Evolutionary conservation across 148 eudicot species (phyloP), one percentile per base, ranked within the genome.

Genomic region (Vaccinium macrocarpon): DNA sequence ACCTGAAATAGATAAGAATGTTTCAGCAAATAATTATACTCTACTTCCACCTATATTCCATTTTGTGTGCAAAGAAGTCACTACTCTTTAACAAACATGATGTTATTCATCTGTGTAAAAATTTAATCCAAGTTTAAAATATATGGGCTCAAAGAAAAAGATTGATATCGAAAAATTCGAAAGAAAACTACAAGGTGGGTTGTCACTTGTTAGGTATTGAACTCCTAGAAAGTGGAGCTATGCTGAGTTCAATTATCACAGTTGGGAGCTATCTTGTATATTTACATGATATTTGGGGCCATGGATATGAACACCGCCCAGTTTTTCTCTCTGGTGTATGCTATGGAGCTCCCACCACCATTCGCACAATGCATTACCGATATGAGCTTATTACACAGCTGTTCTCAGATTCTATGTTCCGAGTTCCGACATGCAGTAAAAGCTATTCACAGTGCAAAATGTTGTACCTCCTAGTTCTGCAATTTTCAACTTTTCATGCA

Each of bases 401-500:
- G 78, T 35, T 68, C 50, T 53, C 83, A 78, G 72, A 50, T 72
- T 53, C 71, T 64, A 64, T 23, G 32, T 64, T 64, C 29, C 23
- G 55, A 82, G 32, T 64, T 64, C 29, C 23, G 55, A 82, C 19
- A 18, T 38, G 25, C 78, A 66, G 25, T 2, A 86, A 55, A 23
- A 32, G 19, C 50, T 49, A 25, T 14, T 59, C 32, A 8, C 19
- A 27, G 23, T 66, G n/a, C 23, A 52, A 42, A 82, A 64, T 53
- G 19, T 18, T 84, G n/a, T 89, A 91, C 93, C 93, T 88, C 90
- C 92, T 57, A 91, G 46, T 81, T 91, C 93, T 25, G 88, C 79
- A 50, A 89, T 83, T 86, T 75, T 89, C 83, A 91, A 73, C 85
- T 89, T 91, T 84, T 91, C 93, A 68, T 85, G 91, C 83, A 87